Evolutionary conservation across 1,284 basidiomycete species (phyloP).

Genomic region (Malassezia brasiliensis): DNA sequence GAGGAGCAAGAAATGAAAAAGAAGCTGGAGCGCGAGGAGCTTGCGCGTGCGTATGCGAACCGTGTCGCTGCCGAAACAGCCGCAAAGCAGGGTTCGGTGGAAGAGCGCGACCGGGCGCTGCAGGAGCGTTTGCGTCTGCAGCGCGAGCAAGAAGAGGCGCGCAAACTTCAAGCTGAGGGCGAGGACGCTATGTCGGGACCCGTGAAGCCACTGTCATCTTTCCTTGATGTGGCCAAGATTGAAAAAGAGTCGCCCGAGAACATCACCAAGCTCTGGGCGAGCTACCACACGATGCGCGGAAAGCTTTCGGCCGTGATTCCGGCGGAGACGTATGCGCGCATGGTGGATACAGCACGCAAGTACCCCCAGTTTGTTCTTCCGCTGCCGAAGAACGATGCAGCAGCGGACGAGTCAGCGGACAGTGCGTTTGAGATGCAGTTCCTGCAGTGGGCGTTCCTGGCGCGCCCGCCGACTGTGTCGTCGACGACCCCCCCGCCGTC

Average conservation of each 20-base stretch:
- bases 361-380: conserved; percentile 46
- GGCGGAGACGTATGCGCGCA: conserved; percentile 25
- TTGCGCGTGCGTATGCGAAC: neutral
- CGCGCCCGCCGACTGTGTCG: conserved; percentile 9
- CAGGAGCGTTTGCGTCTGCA: conserved; percentile 1
- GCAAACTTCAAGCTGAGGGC: conserved; percentile 13
- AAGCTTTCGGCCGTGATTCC: conserved; percentile 45
- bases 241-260: conserved; percentile 22
- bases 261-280: conserved; percentile 42
- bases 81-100: conserved; percentile 13
- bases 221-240: conserved; percentile 38
- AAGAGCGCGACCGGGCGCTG: conserved; percentile 14
- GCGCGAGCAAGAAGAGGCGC: neutral
- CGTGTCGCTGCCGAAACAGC: neutral
- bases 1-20: conserved; percentile 22
- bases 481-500: conserved; percentile 17
- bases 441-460: conserved; percentile 39
- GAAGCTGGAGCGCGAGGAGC: conserved; percentile 22
- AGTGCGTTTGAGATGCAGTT: conserved; percentile 44
- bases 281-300: conserved; percentile 42
- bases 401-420: conserved; percentile 14
- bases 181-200: conserved; percentile 16
- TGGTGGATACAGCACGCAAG: conserved; percentile 26
- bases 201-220: conserved; percentile 22
- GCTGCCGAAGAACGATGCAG: conserved; percentile 27